phyloP scores from a whole-genome alignment of 2,329 filamentous ascomycete genomes.

The Scorias spongiosa region DNA sequence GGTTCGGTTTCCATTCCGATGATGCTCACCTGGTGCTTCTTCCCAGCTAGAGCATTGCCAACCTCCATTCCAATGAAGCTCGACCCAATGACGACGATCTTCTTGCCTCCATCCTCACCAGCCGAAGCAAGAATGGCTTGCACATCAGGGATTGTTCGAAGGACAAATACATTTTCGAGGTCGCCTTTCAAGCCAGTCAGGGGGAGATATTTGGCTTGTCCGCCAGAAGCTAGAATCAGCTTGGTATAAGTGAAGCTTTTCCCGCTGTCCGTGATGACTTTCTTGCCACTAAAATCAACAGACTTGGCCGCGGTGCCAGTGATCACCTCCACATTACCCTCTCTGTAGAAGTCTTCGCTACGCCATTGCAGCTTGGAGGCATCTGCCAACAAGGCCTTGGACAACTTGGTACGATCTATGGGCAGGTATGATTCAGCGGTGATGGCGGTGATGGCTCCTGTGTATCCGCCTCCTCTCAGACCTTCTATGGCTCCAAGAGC shows the following conservation, averaged over 20 bases:
- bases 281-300: slow-evolving; percentile 62
- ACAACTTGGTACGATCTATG: slow-evolving; percentile 89
- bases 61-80: slow-evolving; percentile 98
- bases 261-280: slow-evolving; percentile 59
- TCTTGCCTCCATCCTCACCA: slow-evolving; percentile 66
- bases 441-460: slow-evolving; percentile 67
- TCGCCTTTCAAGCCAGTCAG: slow-evolving; percentile 69
- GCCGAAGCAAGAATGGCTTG: slow-evolving; percentile 66
- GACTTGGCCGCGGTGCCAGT: slow-evolving; percentile 45
- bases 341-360: slow-evolving; percentile 60
- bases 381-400: slow-evolving; percentile 81
- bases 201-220: slow-evolving; percentile 58
- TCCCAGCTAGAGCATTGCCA: slow-evolving; percentile 60
- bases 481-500: slow-evolving; percentile 69
- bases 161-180: slow-evolving; percentile 71
- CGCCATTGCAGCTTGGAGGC: slow-evolving; percentile 63
- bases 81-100: slow-evolving; percentile 79
- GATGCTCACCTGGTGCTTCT: slow-evolving; percentile 70
- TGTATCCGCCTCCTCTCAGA: slow-evolving; percentile 67
- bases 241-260: slow-evolving; percentile 67
- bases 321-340: slow-evolving; percentile 41
- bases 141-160: slow-evolving; percentile 63
- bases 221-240: slow-evolving; percentile 79
- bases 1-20: slow-evolving; percentile 80
- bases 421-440: slow-evolving; percentile 62